These are phyloP conservation scores for Polygonum maritimum DNA, from an alignment of 148 eudicot genomes.

Conservation along the genomic window DNA sequence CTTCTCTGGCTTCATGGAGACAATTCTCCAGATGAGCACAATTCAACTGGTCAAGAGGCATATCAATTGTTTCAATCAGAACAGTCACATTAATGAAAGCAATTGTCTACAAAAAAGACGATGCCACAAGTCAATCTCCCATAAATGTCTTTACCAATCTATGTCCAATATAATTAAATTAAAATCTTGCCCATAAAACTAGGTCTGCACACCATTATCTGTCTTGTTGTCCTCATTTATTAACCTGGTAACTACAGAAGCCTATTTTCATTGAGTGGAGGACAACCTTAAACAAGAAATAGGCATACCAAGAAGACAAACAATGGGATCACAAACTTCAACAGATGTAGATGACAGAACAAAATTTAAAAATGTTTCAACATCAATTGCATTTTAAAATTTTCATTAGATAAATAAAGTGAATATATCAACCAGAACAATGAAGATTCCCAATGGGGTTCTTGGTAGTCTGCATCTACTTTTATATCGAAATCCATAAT, in stretches of 20 bases:
- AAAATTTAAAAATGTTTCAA: not conserved
- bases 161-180: not conserved
- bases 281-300: not conserved
- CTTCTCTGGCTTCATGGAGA: slow-evolving; percentile 89
- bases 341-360: not conserved
- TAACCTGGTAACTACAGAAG: not conserved
- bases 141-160: not conserved
- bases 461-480: not conserved
- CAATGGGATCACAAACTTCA: not conserved
- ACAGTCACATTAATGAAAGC: not conserved
- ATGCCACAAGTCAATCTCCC: not conserved
- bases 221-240: not conserved
- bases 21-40: slow-evolving; percentile 93
- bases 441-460: not conserved
- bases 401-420: not conserved
- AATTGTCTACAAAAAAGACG: not conserved
- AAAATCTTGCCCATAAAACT: not conserved
- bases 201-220: not conserved
- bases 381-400: not conserved
- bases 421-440: not conserved
- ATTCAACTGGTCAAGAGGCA: slow-evolving; percentile 57
- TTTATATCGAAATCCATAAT: not conserved
- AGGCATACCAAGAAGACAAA: not conserved
- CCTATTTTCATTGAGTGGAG: not conserved
- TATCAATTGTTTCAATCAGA: not conserved